Evolutionary conservation across 2,329 filamentous ascomycete species (phyloP).

Genomic region (Xylaria sp.): DNA sequence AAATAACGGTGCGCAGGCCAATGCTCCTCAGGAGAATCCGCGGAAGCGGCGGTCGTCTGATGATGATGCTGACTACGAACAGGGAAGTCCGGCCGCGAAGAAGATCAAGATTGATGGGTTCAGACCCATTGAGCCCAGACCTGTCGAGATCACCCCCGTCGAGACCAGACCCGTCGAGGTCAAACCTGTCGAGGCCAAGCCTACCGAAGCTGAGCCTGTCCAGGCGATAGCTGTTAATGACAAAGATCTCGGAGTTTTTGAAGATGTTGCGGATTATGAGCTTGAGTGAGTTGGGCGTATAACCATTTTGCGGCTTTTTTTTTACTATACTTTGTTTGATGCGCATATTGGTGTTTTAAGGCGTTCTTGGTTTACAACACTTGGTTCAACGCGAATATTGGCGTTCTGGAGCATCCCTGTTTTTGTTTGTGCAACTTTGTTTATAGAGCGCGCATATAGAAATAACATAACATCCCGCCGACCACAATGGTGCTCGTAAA

Average conservation of each 20-base stretch:
- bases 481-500: not conserved
- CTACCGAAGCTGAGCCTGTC: too few relatives aligned
- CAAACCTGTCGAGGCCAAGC: too few relatives aligned
- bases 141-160: too few relatives aligned
- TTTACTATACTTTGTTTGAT: not conserved
- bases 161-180: too few relatives aligned
- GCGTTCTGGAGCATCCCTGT: not conserved
- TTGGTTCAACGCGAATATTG: not conserved
- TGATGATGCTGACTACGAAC: not conserved
- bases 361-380: too few relatives aligned
- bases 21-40: not conserved
- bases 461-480: not conserved
- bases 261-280: too few relatives aligned
- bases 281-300: not conserved
- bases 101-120: too few relatives aligned
- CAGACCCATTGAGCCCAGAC: too few relatives aligned
- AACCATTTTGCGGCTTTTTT: not conserved
- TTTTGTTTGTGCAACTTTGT: slow-evolving; percentile 1
- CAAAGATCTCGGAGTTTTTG: too few relatives aligned
- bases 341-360: too few relatives aligned
- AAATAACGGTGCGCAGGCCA: too few relatives aligned
- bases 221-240: too few relatives aligned
- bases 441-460: slow-evolving; percentile 1
- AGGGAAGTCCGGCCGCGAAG: not conserved
- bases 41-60: not conserved